Percentiles rank a stretch among this genome's conserved stretches.
Conservation (phyloP, 441 rosid genomes). For the Lepidium campestre region DNA sequence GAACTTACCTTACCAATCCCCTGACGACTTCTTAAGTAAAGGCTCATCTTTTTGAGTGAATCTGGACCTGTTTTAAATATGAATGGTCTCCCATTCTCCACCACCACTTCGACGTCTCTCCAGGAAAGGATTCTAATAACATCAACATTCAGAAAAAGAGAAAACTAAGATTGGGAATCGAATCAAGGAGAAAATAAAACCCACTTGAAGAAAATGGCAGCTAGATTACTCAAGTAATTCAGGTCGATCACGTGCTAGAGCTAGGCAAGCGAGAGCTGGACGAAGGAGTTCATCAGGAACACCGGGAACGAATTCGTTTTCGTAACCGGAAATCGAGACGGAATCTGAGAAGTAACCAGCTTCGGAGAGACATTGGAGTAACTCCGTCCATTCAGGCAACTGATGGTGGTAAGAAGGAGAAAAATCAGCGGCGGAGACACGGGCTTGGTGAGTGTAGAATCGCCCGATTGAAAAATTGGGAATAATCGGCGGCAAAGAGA, state of each 20-base stretch:
- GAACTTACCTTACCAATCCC: slow-evolving; percentile 32
- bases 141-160: not conserved
- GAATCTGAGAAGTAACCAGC: slow-evolving; percentile 45
- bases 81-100: slow-evolving; percentile 51
- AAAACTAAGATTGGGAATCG: not conserved
- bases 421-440: slow-evolving; percentile 15
- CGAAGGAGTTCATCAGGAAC: slow-evolving; percentile 46
- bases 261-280: slow-evolving; percentile 57
- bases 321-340: not conserved
- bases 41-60: slow-evolving; percentile 47
- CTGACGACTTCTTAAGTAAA: slow-evolving; percentile 31
- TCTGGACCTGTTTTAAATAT: slow-evolving; percentile 53
- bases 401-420: slow-evolving; percentile 24
- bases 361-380: slow-evolving; percentile 38
- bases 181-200: not conserved
- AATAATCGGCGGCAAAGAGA: slow-evolving; percentile 1
- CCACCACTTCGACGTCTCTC: slow-evolving; percentile 60
- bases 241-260: slow-evolving; percentile 59
- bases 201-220: not conserved
- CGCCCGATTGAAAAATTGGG: slow-evolving; percentile 16
- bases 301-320: slow-evolving; percentile 31
- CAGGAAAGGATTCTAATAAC: slow-evolving; percentile 51
- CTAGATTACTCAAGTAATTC: slow-evolving; percentile 45
- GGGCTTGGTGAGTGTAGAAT: slow-evolving; percentile 8
- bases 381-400: slow-evolving; percentile 54